Evolutionary conservation across 2,329 filamentous ascomycete species (phyloP), one percentile per base, ranked within the genome.

Genomic region (Nemania sp.): DNA sequence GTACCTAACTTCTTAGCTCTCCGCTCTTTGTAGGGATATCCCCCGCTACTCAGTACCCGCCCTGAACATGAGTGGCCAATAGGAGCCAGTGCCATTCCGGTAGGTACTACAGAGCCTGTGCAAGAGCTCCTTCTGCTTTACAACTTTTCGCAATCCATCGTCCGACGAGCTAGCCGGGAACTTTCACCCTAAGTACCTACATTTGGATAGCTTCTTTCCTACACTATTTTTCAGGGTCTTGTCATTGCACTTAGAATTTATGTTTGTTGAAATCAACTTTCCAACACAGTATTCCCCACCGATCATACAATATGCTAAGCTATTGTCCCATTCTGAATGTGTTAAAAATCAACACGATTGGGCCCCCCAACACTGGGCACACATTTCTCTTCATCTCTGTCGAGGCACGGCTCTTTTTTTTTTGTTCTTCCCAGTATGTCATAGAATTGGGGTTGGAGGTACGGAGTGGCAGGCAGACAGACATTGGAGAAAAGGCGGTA

Each of bases 401-500:
- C n/a, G n/a, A n/a, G n/a, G n/a, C n/a, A n/a, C n/a, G n/a, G n/a
- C n/a, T n/a, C n/a, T n/a, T n/a, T n/a, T n/a, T n/a, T n/a, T n/a
- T n/a, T n/a, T n/a, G n/a, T n/a, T 28, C 26, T 5, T 26, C 41
- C 34, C 12, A 40, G 34, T 26, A 43, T 57, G 47, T 44, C 50
- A 54, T 49, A 33, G 34, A 44, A 15, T 34, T 30, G 36, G 31
- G 37, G 33, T 41, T 45, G 34, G 33, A 41, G 43, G 34, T 24
- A 22, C 39, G 39, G n/a, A n/a, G n/a, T n/a, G n/a, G n/a, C n/a
- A n/a, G n/a, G n/a, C n/a, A n/a, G n/a, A n/a, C n/a, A n/a, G n/a
- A n/a, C n/a, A n/a, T n/a, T 47, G 48, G 53, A 39, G 26, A 56
- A 60, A 57, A 60, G 57, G 57, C 57, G 57, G 57, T 60, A 60